Percentiles rank a stretch among this genome's conserved stretches.
phyloP scores from a whole-genome alignment of 129 eudicot species.

The Centrapalus pauciflorus region DNA sequence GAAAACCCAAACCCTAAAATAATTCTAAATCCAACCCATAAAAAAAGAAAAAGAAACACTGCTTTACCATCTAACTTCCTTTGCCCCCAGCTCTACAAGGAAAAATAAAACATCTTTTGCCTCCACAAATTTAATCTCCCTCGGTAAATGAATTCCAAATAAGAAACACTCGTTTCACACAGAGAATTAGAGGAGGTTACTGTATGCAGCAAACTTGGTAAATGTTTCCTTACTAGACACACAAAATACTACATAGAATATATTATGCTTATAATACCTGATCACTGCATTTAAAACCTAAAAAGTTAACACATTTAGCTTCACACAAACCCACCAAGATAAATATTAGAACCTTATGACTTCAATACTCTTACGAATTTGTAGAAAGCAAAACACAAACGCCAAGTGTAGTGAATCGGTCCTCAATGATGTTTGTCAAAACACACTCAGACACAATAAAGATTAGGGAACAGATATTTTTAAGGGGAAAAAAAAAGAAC shows the following conservation, averaged over 20 bases:
- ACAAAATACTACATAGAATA: background rate
- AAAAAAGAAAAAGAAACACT: no score
- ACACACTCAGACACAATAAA: background rate
- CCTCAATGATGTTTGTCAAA: background rate
- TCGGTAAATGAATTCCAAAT: background rate
- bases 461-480: constrained; percentile 3
- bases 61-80: no score
- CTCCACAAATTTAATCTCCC: background rate
- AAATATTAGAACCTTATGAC: background rate
- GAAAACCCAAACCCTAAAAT: background rate
- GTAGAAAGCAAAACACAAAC: background rate
- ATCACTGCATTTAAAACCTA: background rate
- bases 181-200: background rate
- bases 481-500: background rate
- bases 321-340: constrained; percentile 1
- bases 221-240: constrained; percentile 5
- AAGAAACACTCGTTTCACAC: background rate
- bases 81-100: no score
- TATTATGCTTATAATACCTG: no score
- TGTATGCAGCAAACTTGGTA: background rate
- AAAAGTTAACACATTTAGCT: background rate
- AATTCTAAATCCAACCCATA: no score
- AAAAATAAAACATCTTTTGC: constrained; percentile 1
- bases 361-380: background rate
- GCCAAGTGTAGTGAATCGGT: no score